These are phyloP conservation scores for Tilletia setariae DNA, from an alignment of 1,284 basidiomycete species.

Conservation along the genomic window DNA sequence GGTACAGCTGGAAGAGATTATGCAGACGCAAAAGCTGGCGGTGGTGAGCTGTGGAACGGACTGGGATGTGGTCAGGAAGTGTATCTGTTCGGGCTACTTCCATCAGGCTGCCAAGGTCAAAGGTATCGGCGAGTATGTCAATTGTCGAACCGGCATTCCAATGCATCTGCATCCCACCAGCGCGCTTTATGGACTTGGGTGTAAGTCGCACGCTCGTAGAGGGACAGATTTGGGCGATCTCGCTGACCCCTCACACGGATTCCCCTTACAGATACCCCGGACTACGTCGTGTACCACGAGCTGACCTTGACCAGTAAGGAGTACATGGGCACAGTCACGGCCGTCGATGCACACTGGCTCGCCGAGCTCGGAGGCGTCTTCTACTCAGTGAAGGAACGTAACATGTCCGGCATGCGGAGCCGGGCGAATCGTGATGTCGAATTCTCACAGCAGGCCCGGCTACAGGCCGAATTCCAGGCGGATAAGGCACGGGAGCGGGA, in stretches of 20 bases:
- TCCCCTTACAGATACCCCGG: slow-evolving; percentile 67
- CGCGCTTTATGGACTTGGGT: slow-evolving; percentile 91
- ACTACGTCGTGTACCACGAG: slow-evolving; percentile 95
- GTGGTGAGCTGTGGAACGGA: slow-evolving; percentile 86
- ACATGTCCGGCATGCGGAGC: slow-evolving; percentile 65
- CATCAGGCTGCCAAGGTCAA: slow-evolving; percentile 97
- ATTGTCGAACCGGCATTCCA: slow-evolving; percentile 80
- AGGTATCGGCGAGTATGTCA: slow-evolving; percentile 97
- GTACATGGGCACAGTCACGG: slow-evolving; percentile 51
- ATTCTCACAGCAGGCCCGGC: slow-evolving; percentile 80
- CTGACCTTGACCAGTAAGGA: slow-evolving; percentile 48
- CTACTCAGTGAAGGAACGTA: slow-evolving; percentile 82
- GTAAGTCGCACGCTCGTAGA: slow-evolving; percentile 46
- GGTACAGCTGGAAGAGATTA: slow-evolving; percentile 92
- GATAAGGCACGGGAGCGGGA: slow-evolving; percentile 26
- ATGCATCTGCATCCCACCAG: slow-evolving; percentile 94
- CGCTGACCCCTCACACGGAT: slow-evolving; percentile 17
- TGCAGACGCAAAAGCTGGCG: slow-evolving; percentile 95
- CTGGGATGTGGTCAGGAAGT: slow-evolving; percentile 94
- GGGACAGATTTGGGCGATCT: background rate
- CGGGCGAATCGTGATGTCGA: slow-evolving; percentile 68
- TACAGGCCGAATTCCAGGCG: slow-evolving; percentile 62
- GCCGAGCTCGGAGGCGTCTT: slow-evolving; percentile 63
- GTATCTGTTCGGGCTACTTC: slow-evolving; percentile 96
- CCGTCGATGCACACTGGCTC: slow-evolving; percentile 54